These are phyloP conservation scores for Inosperma sp. DNA, from an alignment of 768 basidiomycete species.

Conservation along the genomic window DNA sequence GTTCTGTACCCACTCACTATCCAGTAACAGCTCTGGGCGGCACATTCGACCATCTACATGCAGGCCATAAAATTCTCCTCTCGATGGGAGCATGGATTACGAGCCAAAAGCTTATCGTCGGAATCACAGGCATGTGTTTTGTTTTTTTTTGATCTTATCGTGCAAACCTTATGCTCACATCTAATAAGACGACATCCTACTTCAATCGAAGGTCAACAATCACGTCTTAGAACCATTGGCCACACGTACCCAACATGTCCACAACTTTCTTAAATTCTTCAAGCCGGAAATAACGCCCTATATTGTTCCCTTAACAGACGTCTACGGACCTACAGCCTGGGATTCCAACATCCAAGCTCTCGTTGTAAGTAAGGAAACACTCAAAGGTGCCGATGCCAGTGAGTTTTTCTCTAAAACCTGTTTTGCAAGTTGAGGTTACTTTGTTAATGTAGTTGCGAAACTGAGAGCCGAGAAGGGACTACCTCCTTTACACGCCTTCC, in stretches of 20 bases:
- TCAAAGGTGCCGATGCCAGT: conserved; percentile 72
- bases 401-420: conserved; percentile 30
- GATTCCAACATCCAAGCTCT: conserved; percentile 89
- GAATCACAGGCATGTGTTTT: conserved; percentile 64
- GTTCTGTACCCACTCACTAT: conserved; percentile 29
- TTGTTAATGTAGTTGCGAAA: conserved; percentile 49
- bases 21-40: conserved; percentile 88
- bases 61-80: conserved; percentile 94
- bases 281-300: conserved; percentile 61
- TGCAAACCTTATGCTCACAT: conserved; percentile 7
- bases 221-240: conserved; percentile 61
- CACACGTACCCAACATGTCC: conserved; percentile 51
- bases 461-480: conserved; percentile 43
- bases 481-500: conserved; percentile 57
- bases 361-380: conserved; percentile 88
- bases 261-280: conserved; percentile 68
- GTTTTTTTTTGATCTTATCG: conserved; percentile 9
- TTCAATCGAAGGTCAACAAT: conserved; percentile 66
- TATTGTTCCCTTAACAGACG: conserved; percentile 72
- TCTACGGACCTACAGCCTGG: conserved; percentile 87
- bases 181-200: conserved; percentile 58
- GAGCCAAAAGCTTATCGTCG: conserved; percentile 76
- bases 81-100: conserved; percentile 89
- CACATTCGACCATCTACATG: conserved; percentile 96
- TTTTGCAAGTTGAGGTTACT: not conserved